A percentile compares a stretch with the other conserved stretches of the same genome.
These are phyloP conservation scores for Crithidia bombi DNA, from an alignment of 208 protist genomes.

Conservation along the genomic window DNA sequence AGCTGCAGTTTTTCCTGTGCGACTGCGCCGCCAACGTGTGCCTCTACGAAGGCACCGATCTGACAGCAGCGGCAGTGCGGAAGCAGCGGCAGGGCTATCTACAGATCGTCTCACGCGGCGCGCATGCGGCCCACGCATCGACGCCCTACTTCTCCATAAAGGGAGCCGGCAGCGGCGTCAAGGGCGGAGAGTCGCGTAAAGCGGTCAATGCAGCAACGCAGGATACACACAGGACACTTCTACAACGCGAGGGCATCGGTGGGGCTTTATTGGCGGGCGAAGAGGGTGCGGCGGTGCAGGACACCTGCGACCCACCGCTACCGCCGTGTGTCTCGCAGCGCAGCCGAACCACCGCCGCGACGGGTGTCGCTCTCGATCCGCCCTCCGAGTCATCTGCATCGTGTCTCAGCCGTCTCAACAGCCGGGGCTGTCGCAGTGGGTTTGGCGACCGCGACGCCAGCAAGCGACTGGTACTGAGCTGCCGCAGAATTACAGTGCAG, in stretches of 20 bases:
- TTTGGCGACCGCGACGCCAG: conserved; percentile 47
- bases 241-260: too few species aligned
- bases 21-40: conserved; percentile 47
- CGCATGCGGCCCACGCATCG: conserved; percentile 9
- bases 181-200: not conserved
- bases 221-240: too few species aligned
- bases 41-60: conserved; percentile 59
- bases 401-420: conserved; percentile 21
- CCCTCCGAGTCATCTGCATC: conserved; percentile 30
- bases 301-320: too few species aligned
- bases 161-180: not conserved
- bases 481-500: conserved; percentile 54
- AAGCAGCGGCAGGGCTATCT: conserved; percentile 35
- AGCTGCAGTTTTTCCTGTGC: conserved; percentile 47
- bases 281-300: too few species aligned
- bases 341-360: not conserved
- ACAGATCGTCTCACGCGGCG: conserved; percentile 30
- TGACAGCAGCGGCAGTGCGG: conserved; percentile 38
- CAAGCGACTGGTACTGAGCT: conserved; percentile 57
- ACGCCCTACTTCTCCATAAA: conserved; percentile 2
- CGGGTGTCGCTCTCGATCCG: not conserved
- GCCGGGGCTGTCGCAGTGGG: conserved; percentile 32
- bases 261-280: too few species aligned
- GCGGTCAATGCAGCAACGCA: too few species aligned
- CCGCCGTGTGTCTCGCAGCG: too few species aligned